Percentiles rank a stretch among this genome's conserved stretches.
These are phyloP conservation scores for Ogataea degrootiae DNA, from an alignment of 805 yeast species.

Conservation along the genomic window DNA sequence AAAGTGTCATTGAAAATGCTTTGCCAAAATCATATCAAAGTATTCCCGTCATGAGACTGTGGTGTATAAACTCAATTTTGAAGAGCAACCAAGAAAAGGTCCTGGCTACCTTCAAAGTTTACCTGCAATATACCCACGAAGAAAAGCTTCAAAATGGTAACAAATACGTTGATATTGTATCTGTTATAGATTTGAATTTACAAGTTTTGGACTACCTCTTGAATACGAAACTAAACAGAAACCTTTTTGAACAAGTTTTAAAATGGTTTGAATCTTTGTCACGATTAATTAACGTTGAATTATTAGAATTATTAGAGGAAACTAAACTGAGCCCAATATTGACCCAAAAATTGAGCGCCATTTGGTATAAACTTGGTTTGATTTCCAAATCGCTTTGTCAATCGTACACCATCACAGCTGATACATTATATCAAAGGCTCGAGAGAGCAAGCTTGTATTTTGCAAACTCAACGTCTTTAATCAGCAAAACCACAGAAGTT, in stretches of 20 bases:
- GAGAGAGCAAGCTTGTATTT: constrained; percentile 4
- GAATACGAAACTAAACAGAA: constrained; percentile 3
- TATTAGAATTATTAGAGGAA: constrained; percentile 5
- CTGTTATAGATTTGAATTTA: constrained; percentile 19
- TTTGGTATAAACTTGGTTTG: constrained; percentile 23
- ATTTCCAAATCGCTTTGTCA: constrained; percentile 16
- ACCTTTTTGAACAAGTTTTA: constrained; percentile 13
- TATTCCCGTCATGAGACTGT: constrained; percentile 32
- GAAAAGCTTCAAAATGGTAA: constrained; percentile 32
- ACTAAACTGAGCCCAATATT: constrained; percentile 7
- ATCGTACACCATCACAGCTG: constrained; percentile 8
- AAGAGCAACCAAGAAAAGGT: constrained; percentile 18
- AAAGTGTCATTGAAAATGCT: constrained; percentile 27
- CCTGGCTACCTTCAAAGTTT: constrained; percentile 35
- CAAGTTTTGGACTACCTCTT: constrained; percentile 13
- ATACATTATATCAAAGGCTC: constrained; percentile 8
- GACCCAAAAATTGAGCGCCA: constrained; percentile 15
- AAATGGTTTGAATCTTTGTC: constrained; percentile 15
- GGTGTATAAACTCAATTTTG: constrained; percentile 27
- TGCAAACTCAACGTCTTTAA: constrained; percentile 5
- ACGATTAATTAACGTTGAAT: constrained; percentile 4
- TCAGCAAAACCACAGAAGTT: not conserved
- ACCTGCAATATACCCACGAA: constrained; percentile 36
- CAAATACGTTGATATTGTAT: constrained; percentile 34
- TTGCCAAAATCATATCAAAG: constrained; percentile 44